A percentile compares a stretch with the other conserved stretches of the same genome.
Conservation (phyloP, 768 basidiomycete species). For the Phallus indusiatus region DNA sequence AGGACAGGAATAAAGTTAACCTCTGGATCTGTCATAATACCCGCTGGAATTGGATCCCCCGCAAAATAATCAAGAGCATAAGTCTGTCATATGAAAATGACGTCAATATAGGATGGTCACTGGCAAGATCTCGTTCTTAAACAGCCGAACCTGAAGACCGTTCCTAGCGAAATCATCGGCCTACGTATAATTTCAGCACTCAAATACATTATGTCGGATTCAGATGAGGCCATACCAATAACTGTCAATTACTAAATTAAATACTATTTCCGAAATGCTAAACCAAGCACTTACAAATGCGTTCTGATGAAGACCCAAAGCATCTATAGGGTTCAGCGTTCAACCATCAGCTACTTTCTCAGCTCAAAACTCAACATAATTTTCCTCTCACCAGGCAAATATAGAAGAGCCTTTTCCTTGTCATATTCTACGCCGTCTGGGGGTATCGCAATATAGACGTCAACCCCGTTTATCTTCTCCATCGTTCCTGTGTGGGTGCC, state of each 20-base stretch:
- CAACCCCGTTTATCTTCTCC: slow-evolving; percentile 9
- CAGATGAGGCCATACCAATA: background rate
- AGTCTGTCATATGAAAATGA: background rate
- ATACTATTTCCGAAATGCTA: background rate
- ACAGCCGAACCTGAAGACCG: slow-evolving; percentile 4
- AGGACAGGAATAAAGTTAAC: background rate
- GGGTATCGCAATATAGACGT: slow-evolving; percentile 8
- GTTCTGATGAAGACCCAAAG: slow-evolving; percentile 5
- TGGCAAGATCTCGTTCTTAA: background rate
- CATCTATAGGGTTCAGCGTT: slow-evolving; percentile 2
- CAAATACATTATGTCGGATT: background rate
- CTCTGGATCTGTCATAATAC: background rate
- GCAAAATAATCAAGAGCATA: slow-evolving; percentile 6
- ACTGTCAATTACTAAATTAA: background rate
- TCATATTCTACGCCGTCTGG: slow-evolving; percentile 1
- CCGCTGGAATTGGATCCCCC: slow-evolving; percentile 5
- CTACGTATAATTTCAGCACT: background rate
- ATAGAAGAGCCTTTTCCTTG: slow-evolving; percentile 11
- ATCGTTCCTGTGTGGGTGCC: slow-evolving; percentile 2
- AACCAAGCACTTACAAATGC: background rate
- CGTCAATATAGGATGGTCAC: too few relatives aligned
- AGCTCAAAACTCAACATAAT: too few relatives aligned
- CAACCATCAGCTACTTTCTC: background rate
- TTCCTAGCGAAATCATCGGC: slow-evolving; percentile 11
- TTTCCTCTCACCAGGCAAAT: slow-evolving; percentile 6